These are phyloP conservation scores for Phaeomoniella chlamydospora DNA, from an alignment of 2,329 filamentous ascomycete genomes.

Conservation along the genomic window DNA sequence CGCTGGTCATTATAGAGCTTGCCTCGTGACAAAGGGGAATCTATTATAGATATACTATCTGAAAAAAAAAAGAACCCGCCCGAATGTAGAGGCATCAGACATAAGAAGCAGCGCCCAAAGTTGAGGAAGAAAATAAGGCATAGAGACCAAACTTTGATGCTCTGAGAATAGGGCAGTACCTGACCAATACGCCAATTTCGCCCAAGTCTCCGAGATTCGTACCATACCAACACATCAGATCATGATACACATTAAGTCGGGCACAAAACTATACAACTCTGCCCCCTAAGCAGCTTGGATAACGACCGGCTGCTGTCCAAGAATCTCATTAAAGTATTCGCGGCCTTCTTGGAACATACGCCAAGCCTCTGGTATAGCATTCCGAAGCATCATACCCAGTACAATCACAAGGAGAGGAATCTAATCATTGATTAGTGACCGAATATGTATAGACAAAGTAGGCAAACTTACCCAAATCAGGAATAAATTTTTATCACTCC, in stretches of 20 bases:
- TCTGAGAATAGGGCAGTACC: too few relatives aligned
- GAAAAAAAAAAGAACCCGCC: too few relatives aligned
- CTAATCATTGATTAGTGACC: constrained; percentile 16
- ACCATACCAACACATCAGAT: too few relatives aligned
- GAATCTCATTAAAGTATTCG: constrained; percentile 11
- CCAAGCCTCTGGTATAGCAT: constrained; percentile 25
- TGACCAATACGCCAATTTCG: too few relatives aligned
- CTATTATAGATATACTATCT: too few relatives aligned
- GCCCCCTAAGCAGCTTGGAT: neutral
- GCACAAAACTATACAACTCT: neutral
- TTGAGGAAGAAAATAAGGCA: too few relatives aligned
- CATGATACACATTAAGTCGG: neutral
- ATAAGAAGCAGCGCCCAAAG: too few relatives aligned
- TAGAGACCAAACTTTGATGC: too few relatives aligned
- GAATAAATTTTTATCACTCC: constrained; percentile 36
- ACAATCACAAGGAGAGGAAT: constrained; percentile 32
- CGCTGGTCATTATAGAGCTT: too few relatives aligned
- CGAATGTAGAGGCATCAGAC: too few relatives aligned
- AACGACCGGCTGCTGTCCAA: neutral
- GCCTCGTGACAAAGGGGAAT: too few relatives aligned
- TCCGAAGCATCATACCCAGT: constrained; percentile 28
- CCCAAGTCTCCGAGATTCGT: too few relatives aligned
- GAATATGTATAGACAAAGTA: neutral
- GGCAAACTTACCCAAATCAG: constrained; percentile 34
- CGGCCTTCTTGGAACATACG: constrained; percentile 20